Evolutionary conservation across 2,329 filamentous ascomycete species (phyloP).

Genomic region (Kalaharituber pfeilii): DNA sequence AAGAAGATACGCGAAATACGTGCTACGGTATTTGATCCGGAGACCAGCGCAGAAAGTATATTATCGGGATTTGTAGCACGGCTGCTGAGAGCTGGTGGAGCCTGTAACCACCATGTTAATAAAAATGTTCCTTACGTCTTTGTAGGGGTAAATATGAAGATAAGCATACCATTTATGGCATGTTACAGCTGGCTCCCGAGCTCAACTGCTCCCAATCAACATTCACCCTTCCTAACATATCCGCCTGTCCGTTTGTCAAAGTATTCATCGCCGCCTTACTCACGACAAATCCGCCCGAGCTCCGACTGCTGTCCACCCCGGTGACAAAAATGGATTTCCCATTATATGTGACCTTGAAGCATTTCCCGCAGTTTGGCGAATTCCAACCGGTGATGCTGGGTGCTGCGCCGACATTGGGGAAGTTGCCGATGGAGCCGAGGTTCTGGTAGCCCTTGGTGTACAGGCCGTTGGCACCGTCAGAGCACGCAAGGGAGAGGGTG

Average conservation of each 20-base stretch:
- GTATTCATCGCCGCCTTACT: constrained; percentile 34
- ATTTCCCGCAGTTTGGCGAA: constrained; percentile 38
- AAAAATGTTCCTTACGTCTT: too few relatives aligned
- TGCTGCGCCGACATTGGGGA: constrained; percentile 40
- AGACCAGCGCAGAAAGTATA: too few relatives aligned
- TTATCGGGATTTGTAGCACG: too few relatives aligned
- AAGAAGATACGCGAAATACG: too few relatives aligned
- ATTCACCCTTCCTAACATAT: constrained; percentile 36
- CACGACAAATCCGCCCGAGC: constrained; percentile 41
- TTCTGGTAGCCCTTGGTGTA: constrained; percentile 43
- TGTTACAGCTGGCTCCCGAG: neutral
- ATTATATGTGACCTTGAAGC: constrained; percentile 39
- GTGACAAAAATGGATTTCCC: constrained; percentile 38
- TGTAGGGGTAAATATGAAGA: too few relatives aligned
- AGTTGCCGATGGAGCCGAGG: constrained; percentile 35
- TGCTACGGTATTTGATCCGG: too few relatives aligned
- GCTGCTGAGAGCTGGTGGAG: too few relatives aligned
- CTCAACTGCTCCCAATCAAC: constrained; percentile 25
- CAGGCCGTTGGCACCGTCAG: constrained; percentile 49
- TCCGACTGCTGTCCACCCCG: constrained; percentile 36
- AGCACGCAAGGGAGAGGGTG: constrained; percentile 45
- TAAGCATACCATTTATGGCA: neutral
- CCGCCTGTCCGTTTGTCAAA: constrained; percentile 37
- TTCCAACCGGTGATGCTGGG: constrained; percentile 39
- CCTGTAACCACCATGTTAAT: too few relatives aligned